Percentiles rank a stretch among this genome's conserved stretches.
Evolutionary conservation across 495 filamentous ascomycete genomes (phyloP).

Genomic region (Parachaetomium inaequale): DNA sequence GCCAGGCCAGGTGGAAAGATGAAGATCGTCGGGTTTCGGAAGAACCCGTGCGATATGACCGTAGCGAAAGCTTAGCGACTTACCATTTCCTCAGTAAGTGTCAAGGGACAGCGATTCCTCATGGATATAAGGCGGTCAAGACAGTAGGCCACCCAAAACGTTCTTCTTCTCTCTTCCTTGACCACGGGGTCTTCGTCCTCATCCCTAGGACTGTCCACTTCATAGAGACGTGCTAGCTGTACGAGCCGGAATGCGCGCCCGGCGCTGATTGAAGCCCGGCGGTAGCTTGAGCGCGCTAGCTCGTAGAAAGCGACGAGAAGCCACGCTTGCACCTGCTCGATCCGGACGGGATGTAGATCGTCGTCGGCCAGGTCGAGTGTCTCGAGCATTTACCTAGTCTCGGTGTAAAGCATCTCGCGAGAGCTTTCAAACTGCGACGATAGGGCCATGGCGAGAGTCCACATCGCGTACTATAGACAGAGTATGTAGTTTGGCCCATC

Average conservation of each 20-base stretch:
- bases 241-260: conserved; percentile 53
- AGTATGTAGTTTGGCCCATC: conserved; percentile 32
- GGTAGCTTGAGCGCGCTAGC: conserved; percentile 44
- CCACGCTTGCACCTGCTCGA: conserved; percentile 55
- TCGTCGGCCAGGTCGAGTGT: conserved; percentile 31
- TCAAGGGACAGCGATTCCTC: conserved; percentile 45
- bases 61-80: background rate
- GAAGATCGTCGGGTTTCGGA: conserved; percentile 9
- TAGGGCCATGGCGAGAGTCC: conserved; percentile 50
- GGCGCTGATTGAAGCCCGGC: conserved; percentile 52
- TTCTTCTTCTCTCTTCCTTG: conserved; percentile 50
- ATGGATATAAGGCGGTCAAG: conserved; percentile 53
- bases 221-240: conserved; percentile 48
- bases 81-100: conserved; percentile 51
- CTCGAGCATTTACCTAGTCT: conserved; percentile 49
- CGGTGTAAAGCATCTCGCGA: conserved; percentile 45
- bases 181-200: conserved; percentile 28
- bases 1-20: conserved; percentile 1
- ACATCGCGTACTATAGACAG: conserved; percentile 56
- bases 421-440: conserved; percentile 52
- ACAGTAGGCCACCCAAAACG: conserved; percentile 56
- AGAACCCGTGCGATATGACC: background rate
- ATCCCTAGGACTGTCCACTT: conserved; percentile 42
- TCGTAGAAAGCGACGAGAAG: conserved; percentile 54
- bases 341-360: conserved; percentile 24